Conservation (phyloP, 495 filamentous ascomycete species). For the Talaromyces proteolyticus region DNA sequence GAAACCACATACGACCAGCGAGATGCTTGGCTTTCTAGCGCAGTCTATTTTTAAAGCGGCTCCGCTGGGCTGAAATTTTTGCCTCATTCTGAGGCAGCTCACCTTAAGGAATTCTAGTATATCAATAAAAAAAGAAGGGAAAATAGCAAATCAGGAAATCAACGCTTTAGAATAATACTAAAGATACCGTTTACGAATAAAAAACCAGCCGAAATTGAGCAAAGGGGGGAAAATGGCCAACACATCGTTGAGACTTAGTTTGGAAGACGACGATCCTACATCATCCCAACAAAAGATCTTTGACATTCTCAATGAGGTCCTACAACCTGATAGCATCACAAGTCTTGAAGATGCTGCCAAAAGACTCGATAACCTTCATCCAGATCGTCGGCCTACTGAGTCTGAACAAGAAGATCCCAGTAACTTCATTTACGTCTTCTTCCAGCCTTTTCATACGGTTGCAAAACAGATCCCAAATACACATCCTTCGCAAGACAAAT, state of each 20-base stretch:
- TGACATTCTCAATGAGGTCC: not conserved
- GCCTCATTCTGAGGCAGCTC: too few relatives aligned
- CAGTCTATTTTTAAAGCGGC: too few relatives aligned
- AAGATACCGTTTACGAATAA: too few relatives aligned
- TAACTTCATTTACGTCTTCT: not conserved
- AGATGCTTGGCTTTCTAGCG: too few relatives aligned
- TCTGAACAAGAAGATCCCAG: not conserved
- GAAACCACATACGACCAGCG: too few relatives aligned
- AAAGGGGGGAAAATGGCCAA: not conserved
- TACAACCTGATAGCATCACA: not conserved
- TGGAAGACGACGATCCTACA: not conserved
- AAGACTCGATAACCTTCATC: not conserved
- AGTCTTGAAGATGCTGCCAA: not conserved
- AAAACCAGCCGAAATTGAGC: too few relatives aligned
- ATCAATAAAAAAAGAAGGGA: too few relatives aligned
- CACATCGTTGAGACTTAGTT: not conserved
- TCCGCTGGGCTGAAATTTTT: too few relatives aligned
- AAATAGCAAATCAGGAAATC: too few relatives aligned
- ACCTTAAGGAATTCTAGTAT: too few relatives aligned
- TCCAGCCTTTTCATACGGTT: not conserved
- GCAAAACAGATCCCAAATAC: not conserved
- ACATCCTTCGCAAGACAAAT: not conserved
- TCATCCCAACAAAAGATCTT: not conserved
- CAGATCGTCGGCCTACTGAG: not conserved
- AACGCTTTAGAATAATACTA: too few relatives aligned